Evolutionary conservation across 768 basidiomycete genomes (phyloP).

Genomic region (Russula lepida): DNA sequence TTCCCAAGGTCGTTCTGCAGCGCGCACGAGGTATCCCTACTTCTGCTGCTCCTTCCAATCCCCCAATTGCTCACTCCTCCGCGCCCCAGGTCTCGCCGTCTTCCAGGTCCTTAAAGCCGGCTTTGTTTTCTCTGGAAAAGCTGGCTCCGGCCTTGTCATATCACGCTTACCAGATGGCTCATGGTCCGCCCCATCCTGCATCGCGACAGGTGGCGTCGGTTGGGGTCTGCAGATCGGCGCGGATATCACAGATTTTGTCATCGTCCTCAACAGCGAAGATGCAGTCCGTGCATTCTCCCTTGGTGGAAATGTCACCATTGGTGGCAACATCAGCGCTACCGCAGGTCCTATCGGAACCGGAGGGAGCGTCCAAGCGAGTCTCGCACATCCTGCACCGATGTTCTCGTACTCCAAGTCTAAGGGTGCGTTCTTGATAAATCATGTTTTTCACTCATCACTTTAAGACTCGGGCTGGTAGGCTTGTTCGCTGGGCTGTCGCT

Average conservation of each 20-base stretch:
- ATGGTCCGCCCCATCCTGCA: constrained; percentile 95
- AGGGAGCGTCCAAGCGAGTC: constrained; percentile 75
- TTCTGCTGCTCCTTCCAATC: neutral
- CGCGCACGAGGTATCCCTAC: constrained; percentile 63
- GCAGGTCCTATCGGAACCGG: constrained; percentile 95
- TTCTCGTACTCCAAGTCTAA: constrained; percentile 96
- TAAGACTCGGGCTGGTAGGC: constrained; percentile 39
- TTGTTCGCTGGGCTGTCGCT: constrained; percentile 91
- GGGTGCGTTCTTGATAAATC: constrained; percentile 41
- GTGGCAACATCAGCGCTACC: constrained; percentile 75
- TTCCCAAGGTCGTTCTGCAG: constrained; percentile 88
- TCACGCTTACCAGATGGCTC: constrained; percentile 90
- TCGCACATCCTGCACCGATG: constrained; percentile 94
- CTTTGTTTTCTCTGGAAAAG: constrained; percentile 92
- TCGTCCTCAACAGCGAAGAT: constrained; percentile 94
- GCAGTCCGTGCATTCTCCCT: constrained; percentile 92
- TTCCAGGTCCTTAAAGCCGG: constrained; percentile 93
- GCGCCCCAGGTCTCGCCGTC: constrained; percentile 69
- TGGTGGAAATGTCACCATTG: constrained; percentile 94
- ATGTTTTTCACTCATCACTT: neutral
- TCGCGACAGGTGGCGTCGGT: constrained; percentile 90
- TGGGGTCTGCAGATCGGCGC: constrained; percentile 96
- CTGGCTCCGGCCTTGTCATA: constrained; percentile 88
- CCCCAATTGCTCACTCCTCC: neutral
- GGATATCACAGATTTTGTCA: constrained; percentile 91